A percentile compares a stretch with the other conserved stretches of the same genome.
phyloP scores from a whole-genome alignment of 441 rosid species.

The Viola pubescens region DNA sequence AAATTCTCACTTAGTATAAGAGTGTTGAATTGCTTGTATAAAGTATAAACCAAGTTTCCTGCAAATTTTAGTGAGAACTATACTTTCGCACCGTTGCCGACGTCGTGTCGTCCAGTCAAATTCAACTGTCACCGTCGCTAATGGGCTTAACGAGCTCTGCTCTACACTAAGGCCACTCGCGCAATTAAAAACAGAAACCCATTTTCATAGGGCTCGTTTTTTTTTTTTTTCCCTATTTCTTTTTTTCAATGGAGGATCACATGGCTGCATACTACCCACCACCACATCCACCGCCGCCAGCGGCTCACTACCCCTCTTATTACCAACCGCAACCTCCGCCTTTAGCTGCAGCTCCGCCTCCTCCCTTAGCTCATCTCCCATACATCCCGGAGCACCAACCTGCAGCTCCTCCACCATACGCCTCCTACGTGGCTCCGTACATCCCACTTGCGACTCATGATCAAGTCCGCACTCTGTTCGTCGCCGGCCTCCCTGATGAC shows the following conservation, averaged over 20 bases:
- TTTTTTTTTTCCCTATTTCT: neutral
- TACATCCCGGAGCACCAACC: conserved; percentile 22
- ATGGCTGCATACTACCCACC: conserved; percentile 48
- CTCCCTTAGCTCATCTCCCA: conserved; percentile 17
- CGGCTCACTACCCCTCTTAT: conserved; percentile 27
- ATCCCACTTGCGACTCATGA: conserved; percentile 27
- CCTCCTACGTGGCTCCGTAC: conserved; percentile 29
- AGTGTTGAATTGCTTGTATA: too few species aligned
- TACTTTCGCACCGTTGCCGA: too few species aligned
- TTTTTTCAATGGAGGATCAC: conserved; percentile 17
- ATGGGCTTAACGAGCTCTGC: too few species aligned
- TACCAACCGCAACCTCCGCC: conserved; percentile 35
- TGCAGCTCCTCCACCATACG: conserved; percentile 13
- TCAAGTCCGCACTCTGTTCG: conserved; percentile 73
- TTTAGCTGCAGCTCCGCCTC: conserved; percentile 23
- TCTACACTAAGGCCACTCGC: too few species aligned
- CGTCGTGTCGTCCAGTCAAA: too few species aligned
- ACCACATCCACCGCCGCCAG: conserved; percentile 20
- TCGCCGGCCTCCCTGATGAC: conserved; percentile 84
- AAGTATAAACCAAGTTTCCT: too few species aligned
- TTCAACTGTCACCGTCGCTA: too few species aligned
- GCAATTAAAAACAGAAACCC: too few species aligned
- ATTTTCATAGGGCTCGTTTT: too few species aligned
- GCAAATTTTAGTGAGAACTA: too few species aligned
- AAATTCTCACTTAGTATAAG: too few species aligned